Evolutionary conservation across 2,329 filamentous ascomycete genomes (phyloP).

Genomic region (Leptographium procerum): DNA sequence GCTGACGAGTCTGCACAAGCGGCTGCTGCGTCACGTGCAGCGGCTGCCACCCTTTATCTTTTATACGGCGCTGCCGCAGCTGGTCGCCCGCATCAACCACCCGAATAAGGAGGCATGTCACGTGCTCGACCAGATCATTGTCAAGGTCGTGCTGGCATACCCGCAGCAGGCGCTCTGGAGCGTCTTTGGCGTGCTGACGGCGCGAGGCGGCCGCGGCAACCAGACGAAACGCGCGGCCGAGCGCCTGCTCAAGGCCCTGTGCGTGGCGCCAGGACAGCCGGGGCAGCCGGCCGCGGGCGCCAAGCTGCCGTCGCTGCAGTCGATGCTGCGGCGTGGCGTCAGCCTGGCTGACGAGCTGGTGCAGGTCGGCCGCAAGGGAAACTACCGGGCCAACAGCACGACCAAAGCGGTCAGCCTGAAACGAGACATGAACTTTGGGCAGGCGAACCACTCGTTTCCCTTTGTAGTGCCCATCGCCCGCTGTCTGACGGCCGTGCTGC

Average conservation of each 20-base stretch:
- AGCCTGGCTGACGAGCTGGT: conserved; percentile 40
- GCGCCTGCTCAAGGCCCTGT: conserved; percentile 32
- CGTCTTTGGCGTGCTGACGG: conserved; percentile 71
- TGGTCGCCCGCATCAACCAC: conserved; percentile 92
- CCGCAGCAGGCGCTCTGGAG: conserved; percentile 90
- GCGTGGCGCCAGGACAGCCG: not conserved
- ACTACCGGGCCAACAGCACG: conserved; percentile 67
- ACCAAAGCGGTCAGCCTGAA: conserved; percentile 61
- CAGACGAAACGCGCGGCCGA: conserved; percentile 56
- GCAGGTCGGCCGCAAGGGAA: conserved; percentile 47
- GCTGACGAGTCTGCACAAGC: conserved; percentile 57
- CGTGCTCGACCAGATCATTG: conserved; percentile 65
- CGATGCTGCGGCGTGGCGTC: conserved; percentile 27
- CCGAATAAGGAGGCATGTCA: conserved; percentile 67
- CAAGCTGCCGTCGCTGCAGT: not conserved
- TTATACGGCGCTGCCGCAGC: conserved; percentile 76
- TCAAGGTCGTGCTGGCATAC: conserved; percentile 76
- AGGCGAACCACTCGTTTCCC: conserved; percentile 69
- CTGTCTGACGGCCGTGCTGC: conserved; percentile 72
- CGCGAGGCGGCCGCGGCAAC: conserved; percentile 5
- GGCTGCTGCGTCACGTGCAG: conserved; percentile 68
- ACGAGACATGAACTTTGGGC: conserved; percentile 71
- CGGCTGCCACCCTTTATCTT: conserved; percentile 66
- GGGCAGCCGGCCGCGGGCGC: not conserved
- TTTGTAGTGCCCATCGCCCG: conserved; percentile 84